Conservation (phyloP, 2,329 filamentous ascomycete genomes). For the Pseudocercospora cruenta region DNA sequence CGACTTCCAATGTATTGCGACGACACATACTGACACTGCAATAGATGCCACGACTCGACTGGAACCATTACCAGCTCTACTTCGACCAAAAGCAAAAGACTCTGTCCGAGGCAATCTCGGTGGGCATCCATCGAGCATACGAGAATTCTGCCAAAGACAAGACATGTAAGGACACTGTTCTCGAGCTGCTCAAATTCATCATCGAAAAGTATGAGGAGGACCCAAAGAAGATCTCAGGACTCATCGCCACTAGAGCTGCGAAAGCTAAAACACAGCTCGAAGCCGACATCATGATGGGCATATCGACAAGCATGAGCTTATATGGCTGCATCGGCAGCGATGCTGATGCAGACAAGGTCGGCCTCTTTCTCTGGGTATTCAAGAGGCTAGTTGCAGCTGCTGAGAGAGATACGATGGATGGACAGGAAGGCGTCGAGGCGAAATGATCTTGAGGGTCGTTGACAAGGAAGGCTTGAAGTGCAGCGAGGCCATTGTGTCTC, state of each 20-base stretch:
- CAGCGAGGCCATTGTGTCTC: too few relatives aligned
- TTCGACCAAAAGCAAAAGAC: background rate
- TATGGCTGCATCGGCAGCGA: background rate
- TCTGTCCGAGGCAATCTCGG: background rate
- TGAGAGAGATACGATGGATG: slow-evolving; percentile 1
- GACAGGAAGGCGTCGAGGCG: background rate
- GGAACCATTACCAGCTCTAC: background rate
- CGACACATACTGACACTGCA: background rate
- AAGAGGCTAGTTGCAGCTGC: background rate
- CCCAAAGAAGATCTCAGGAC: background rate
- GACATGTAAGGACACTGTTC: background rate
- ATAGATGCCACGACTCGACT: slow-evolving; percentile 4
- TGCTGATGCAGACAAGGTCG: slow-evolving; percentile 3
- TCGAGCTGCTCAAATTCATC: background rate
- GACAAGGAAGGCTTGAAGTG: too few relatives aligned
- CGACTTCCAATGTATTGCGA: background rate
- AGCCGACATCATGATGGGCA: background rate
- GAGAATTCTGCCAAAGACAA: background rate
- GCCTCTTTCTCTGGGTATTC: background rate
- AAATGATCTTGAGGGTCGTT: background rate
- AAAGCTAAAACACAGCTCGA: background rate
- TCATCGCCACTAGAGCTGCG: background rate
- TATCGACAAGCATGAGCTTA: background rate
- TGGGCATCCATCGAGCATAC: background rate
- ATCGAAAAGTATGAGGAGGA: background rate